A percentile compares a stretch with the other conserved stretches of the same genome.
These are phyloP conservation scores for Tilletia setariae DNA, from an alignment of 1,284 basidiomycete genomes.

Conservation along the genomic window DNA sequence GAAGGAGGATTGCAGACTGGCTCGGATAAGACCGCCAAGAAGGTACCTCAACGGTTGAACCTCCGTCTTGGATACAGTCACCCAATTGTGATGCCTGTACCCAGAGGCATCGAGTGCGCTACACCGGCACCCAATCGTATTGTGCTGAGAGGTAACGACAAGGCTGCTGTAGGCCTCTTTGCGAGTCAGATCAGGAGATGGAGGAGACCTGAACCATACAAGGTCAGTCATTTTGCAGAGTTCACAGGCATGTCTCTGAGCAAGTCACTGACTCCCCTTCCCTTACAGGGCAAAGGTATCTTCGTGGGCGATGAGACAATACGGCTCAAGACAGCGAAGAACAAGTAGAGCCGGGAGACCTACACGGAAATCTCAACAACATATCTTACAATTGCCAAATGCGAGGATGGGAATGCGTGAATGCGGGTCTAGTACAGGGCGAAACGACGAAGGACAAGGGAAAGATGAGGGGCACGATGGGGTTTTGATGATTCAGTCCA, in stretches of 20 bases:
- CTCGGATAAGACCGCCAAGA: not conserved
- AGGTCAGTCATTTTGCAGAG: slow-evolving; percentile 66
- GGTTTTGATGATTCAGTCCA: not conserved
- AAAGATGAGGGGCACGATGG: too few species aligned
- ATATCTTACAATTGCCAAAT: too few species aligned
- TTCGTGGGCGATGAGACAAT: slow-evolving; percentile 86
- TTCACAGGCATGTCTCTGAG: not conserved
- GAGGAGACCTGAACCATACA: slow-evolving; percentile 92
- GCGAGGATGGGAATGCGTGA: too few species aligned
- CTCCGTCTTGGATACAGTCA: slow-evolving; percentile 77
- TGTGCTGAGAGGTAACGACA: slow-evolving; percentile 60
- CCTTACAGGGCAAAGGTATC: slow-evolving; percentile 65
- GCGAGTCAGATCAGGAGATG: slow-evolving; percentile 78
- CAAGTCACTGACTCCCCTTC: not conserved
- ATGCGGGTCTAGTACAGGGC: too few species aligned
- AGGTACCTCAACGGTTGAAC: slow-evolving; percentile 30
- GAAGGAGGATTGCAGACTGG: slow-evolving; percentile 27
- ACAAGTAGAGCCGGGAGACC: too few species aligned
- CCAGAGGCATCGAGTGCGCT: slow-evolving; percentile 56
- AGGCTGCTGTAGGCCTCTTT: slow-evolving; percentile 72
- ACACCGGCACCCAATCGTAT: slow-evolving; percentile 59
- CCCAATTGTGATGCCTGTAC: slow-evolving; percentile 76
- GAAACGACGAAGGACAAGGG: too few species aligned
- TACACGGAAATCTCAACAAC: too few species aligned
- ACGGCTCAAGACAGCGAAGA: slow-evolving; percentile 84